phyloP scores from a whole-genome alignment of 148 eudicot species.

The Rheum nobile region DNA sequence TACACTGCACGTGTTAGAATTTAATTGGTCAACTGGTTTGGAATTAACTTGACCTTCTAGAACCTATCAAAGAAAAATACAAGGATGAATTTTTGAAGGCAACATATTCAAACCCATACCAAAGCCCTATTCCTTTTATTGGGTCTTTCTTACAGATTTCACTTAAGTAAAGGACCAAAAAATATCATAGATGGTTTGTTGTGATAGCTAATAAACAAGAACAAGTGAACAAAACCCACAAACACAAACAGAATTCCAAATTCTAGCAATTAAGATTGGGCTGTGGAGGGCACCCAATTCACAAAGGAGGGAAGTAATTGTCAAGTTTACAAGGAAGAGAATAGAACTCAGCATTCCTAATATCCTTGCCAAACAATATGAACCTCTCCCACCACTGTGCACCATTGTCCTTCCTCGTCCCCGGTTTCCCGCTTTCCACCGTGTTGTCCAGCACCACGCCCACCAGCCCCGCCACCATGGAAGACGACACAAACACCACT shows the following conservation, averaged over 20 bases:
- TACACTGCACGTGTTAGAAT: neutral
- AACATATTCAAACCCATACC: too few relatives aligned
- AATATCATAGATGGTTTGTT: neutral
- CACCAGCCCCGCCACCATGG: constrained; percentile 17
- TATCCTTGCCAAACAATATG: constrained; percentile 37
- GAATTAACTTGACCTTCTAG: neutral
- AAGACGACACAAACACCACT: constrained; percentile 44
- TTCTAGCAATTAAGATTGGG: neutral
- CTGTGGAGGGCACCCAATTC: neutral
- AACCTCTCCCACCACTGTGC: constrained; percentile 71
- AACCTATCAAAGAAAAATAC: too few relatives aligned
- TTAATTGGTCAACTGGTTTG: neutral
- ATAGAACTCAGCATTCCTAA: constrained; percentile 66
- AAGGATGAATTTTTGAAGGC: too few relatives aligned
- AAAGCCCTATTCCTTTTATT: too few relatives aligned
- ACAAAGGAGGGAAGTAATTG: constrained; percentile 53
- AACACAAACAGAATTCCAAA: neutral
- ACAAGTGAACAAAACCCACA: neutral
- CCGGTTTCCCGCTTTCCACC: too few relatives aligned
- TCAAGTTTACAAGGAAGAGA: constrained; percentile 52
- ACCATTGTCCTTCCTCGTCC: constrained; percentile 48
- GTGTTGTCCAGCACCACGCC: constrained; percentile 44
- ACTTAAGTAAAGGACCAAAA: too few relatives aligned
- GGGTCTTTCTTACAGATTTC: too few relatives aligned
- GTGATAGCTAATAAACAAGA: neutral